Conservation (phyloP, 78 protist species). For the slime mould (Dictyostelium discoideum) region dicty_2.7 NC_007091.3:5030501-5031000, state of each 20-base stretch:
- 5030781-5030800: not conserved
- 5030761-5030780: not conserved
- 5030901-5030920: slow-evolving; percentile 86
- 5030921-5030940: slow-evolving; percentile 50
- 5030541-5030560: slow-evolving; percentile 77
- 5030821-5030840: not conserved
- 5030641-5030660: not conserved
- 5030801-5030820: not conserved
- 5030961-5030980: slow-evolving; percentile 82
- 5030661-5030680: not conserved
- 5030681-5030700: not conserved
- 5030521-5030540: slow-evolving; percentile 37
- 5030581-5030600: slow-evolving; percentile 34
- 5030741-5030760: not conserved
- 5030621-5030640: not conserved
- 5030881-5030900: slow-evolving; percentile 34
- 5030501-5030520: slow-evolving; percentile 67
- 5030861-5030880: slow-evolving; percentile 47
- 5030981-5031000: slow-evolving; percentile 67
- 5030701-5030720: not conserved
- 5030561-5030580: slow-evolving; percentile 58
- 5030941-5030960: slow-evolving; percentile 46
- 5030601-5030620: slow-evolving; percentile 39
- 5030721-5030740: not conserved
- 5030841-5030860: not conserved